phyloP scores from a whole-genome alignment of 148 eudicot genomes.

The Persicaria maculosa region DNA sequence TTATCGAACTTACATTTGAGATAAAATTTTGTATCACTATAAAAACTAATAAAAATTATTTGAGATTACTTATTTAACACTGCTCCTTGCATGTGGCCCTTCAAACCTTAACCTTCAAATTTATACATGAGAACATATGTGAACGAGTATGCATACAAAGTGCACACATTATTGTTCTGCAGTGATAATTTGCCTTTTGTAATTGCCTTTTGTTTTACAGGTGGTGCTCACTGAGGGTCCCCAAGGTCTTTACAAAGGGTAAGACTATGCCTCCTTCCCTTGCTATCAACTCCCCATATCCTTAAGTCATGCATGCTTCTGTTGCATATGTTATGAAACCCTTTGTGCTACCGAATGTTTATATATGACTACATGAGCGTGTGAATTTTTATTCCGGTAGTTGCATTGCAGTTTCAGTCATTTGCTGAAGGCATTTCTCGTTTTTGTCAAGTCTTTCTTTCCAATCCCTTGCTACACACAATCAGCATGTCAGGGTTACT shows the following conservation, averaged over 20 bases:
- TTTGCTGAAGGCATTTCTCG: background rate
- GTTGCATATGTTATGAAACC: background rate
- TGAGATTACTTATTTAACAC: background rate
- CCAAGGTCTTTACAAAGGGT: slow-evolving; percentile 92
- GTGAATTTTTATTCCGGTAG: background rate
- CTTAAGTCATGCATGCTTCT: background rate
- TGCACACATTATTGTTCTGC: background rate
- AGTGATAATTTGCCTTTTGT: background rate
- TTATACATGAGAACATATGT: too few relatives aligned
- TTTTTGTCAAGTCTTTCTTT: background rate
- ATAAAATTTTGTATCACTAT: background rate
- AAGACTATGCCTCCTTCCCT: slow-evolving; percentile 18
- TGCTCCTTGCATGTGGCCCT: too few relatives aligned
- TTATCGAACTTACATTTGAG: background rate
- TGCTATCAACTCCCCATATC: background rate
- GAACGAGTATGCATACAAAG: too few relatives aligned
- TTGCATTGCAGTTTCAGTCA: background rate
- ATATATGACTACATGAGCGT: background rate
- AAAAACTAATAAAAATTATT: background rate
- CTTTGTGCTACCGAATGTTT: background rate
- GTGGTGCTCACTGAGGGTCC: slow-evolving; percentile 76
- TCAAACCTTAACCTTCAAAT: too few relatives aligned
- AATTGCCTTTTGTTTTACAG: slow-evolving; percentile 29
- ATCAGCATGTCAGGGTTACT: background rate
- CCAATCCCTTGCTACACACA: background rate